These are phyloP conservation scores for Yarrowia sp. DNA, from an alignment of 805 yeast genomes.

Conservation along the genomic window DNA sequence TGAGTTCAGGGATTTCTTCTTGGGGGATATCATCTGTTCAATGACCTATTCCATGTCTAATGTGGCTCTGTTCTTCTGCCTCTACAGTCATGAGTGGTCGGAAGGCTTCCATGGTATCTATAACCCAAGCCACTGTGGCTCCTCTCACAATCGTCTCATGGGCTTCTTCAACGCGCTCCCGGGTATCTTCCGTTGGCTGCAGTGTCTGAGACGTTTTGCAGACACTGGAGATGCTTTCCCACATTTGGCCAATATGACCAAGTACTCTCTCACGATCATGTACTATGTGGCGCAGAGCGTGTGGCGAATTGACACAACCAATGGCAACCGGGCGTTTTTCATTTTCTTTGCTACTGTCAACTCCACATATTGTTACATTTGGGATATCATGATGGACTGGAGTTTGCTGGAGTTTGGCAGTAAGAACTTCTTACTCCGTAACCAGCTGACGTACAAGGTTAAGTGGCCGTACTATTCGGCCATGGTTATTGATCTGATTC, in stretches of 20 bases:
- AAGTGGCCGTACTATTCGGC: conserved; percentile 75
- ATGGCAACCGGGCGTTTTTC: conserved; percentile 60
- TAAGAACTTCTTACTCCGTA: conserved; percentile 65
- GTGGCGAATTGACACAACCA: conserved; percentile 68
- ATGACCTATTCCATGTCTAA: conserved; percentile 88
- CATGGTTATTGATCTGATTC: conserved; percentile 70
- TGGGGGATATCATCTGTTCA: conserved; percentile 91
- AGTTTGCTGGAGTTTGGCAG: conserved; percentile 76
- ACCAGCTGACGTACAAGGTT: conserved; percentile 67
- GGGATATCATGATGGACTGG: conserved; percentile 98
- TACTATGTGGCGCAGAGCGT: conserved; percentile 78
- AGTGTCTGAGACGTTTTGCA: conserved; percentile 86
- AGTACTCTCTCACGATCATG: conserved; percentile 70
- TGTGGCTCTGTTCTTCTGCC: conserved; percentile 82
- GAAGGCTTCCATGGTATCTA: conserved; percentile 47
- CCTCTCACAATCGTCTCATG: conserved; percentile 69
- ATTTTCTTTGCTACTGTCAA: conserved; percentile 78
- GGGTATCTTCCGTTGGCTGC: conserved; percentile 86
- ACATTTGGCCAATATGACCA: conserved; percentile 85
- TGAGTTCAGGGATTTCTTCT: conserved; percentile 90
- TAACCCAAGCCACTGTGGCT: conserved; percentile 43
- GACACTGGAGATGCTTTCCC: conserved; percentile 98
- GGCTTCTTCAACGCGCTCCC: conserved; percentile 89
- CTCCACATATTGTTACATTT: conserved; percentile 68
- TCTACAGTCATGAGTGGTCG: conserved; percentile 76